phyloP scores from a whole-genome alignment of 306 rosid species.

The Potentilla sterilis region DNA sequence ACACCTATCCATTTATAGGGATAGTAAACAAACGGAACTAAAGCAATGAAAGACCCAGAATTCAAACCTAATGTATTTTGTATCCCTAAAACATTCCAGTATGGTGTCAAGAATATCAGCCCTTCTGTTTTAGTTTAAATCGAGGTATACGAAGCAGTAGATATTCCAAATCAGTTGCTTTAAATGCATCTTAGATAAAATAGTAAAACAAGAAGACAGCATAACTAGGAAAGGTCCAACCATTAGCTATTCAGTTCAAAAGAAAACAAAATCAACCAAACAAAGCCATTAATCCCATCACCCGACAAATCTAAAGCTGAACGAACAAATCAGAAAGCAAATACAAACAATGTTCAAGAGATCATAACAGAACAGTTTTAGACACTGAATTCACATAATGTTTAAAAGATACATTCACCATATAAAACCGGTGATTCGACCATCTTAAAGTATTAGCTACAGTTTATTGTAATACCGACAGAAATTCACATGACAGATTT shows the following conservation, averaged over 20 bases:
- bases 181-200: not conserved
- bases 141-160: not conserved
- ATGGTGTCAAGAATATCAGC: not conserved
- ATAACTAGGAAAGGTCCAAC: not conserved
- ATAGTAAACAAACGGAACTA: not conserved
- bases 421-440: not conserved
- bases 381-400: constrained; percentile 3
- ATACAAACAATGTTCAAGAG: not conserved
- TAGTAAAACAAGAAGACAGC: not conserved
- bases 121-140: not conserved
- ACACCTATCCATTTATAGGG: not conserved
- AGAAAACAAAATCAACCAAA: not conserved
- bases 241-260: not conserved
- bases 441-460: not conserved
- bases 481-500: constrained; percentile 21
- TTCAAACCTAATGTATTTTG: not conserved
- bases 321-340: not conserved
- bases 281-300: not conserved
- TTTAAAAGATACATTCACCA: not conserved
- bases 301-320: not conserved
- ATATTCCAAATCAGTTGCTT: not conserved
- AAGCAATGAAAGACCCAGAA: not conserved
- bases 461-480: not conserved
- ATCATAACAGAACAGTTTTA: constrained; percentile 2
- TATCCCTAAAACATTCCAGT: not conserved